phyloP scores from a whole-genome alignment of 1,284 basidiomycete genomes.

The Sporisorium exsertum region DNA sequence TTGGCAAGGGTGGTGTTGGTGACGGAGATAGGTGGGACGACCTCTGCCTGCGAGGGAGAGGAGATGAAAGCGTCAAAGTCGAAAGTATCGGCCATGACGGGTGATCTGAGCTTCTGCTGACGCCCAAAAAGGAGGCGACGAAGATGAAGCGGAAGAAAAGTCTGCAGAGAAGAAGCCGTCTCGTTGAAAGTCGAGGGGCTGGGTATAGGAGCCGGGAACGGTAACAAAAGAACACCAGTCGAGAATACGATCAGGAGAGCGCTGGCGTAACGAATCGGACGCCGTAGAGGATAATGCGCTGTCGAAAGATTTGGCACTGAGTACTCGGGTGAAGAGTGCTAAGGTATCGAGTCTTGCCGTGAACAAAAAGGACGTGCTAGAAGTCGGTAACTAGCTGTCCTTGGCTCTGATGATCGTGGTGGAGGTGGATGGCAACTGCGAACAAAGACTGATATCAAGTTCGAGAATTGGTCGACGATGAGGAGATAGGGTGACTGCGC shows the following conservation, averaged over 20 bases:
- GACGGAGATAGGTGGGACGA: conserved; percentile 5
- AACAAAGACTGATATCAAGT: not conserved
- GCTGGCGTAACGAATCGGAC: conserved; percentile 56
- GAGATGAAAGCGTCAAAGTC: conserved; percentile 60
- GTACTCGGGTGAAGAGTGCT: not conserved
- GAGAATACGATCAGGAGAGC: conserved; percentile 24
- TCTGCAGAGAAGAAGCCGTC: conserved; percentile 1
- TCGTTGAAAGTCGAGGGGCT: conserved; percentile 3
- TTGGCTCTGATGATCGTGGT: conserved; percentile 31
- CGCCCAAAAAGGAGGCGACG: conserved; percentile 12
- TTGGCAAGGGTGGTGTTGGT: conserved; percentile 7
- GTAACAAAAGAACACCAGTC: not conserved
- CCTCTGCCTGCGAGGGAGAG: conserved; percentile 46
- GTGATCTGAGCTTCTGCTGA: not conserved
- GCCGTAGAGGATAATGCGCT: conserved; percentile 17
- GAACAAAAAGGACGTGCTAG: conserved; percentile 11
- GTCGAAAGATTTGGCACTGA: conserved; percentile 7
- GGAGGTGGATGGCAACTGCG: not conserved
- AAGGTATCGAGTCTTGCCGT: not conserved
- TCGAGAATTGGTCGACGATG: not conserved
- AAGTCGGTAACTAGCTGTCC: not conserved
- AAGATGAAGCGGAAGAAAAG: conserved; percentile 1
- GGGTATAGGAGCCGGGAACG: conserved; percentile 25
- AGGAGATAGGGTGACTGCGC: not conserved
- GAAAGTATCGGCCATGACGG: conserved; percentile 47